phyloP scores from a whole-genome alignment of 805 yeast species.

The Citeromyces matritensis region DNA sequence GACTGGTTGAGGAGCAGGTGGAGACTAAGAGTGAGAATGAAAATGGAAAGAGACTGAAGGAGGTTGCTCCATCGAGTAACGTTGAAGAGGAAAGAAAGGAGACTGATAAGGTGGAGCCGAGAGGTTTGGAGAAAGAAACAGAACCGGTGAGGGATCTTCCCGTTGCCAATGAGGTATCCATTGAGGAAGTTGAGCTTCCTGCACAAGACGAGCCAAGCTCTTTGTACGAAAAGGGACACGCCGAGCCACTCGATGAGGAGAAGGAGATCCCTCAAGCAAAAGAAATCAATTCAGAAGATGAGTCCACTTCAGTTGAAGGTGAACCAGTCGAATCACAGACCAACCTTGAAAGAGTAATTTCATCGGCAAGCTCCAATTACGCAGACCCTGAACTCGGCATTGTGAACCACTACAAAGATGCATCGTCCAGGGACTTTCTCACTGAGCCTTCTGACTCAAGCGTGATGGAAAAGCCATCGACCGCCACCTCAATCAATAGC shows the following conservation, averaged over 20 bases:
- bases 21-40: too few relatives aligned
- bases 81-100: slow-evolving; percentile 21
- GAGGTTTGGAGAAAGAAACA: too few relatives aligned
- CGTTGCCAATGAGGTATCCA: not conserved
- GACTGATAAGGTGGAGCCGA: slow-evolving; percentile 24
- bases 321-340: not conserved
- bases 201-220: not conserved
- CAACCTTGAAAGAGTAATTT: slow-evolving; percentile 2
- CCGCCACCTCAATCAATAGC: too few relatives aligned
- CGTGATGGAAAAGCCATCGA: slow-evolving; percentile 1
- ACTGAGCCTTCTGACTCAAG: too few relatives aligned
- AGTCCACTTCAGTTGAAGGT: not conserved
- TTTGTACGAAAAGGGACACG: not conserved
- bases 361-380: too few relatives aligned
- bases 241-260: not conserved
- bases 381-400: too few relatives aligned
- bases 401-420: too few relatives aligned
- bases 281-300: not conserved
- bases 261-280: not conserved
- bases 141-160: too few relatives aligned
- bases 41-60: too few relatives aligned
- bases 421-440: too few relatives aligned
- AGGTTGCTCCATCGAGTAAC: too few relatives aligned
- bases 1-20: too few relatives aligned
- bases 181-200: not conserved